Base-by-base conservation (phyloP, 495 filamentous ascomycete genomes). In the Lepraria neglecta region DNA sequence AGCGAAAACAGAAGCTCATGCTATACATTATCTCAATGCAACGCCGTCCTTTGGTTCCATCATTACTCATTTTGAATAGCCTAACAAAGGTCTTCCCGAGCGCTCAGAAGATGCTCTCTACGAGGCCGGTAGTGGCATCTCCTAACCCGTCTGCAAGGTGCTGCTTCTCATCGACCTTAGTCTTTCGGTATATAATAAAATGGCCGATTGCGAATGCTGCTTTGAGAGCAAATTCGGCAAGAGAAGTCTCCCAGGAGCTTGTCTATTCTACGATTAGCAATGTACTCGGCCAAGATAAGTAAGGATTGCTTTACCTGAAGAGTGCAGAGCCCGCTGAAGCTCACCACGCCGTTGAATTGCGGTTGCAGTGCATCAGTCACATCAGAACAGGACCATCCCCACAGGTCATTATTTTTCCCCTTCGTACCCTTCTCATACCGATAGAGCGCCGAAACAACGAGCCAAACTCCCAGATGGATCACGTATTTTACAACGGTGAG, bases 391-490 rank as follows among this genome's bases (percentile, higher is more conserved):
- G 42, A 31, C 65, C 65, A 67, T 10, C 65, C 65, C 65, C 65
- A 67, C 3, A 67, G 62, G 50, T 67, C 65, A 27, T 67, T 62
- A 19, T 61, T 44, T 2, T 45, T 47, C 4, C 59, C 52, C n/a
- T 63, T 19, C 31, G 43, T 33, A 19, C 52, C 19, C 30, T 67
- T 67, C 52, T 65, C 65, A n/a, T 65, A 61, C 6, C 58, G 64
- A 44, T 67, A 67, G 4, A 67, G 44, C 21, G 43, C 24, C 0
- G 63, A 51, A 12, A 67, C 48, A 30, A 58, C 47, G 15, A 65
- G 30, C 65, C 65, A 67, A 30, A 53, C 46, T 40, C 46, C 58
- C 19, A 67, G 52, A 14, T 67, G 65, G 4, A 67, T 51, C 28
- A 31, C 58, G 35, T 67, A 67, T 42, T 45, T 61, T 17, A 52